Percentiles rank a stretch among this genome's conserved stretches.
phyloP scores from a whole-genome alignment of 2,329 filamentous ascomycete genomes.

The Colletotrichum sp. region DNA sequence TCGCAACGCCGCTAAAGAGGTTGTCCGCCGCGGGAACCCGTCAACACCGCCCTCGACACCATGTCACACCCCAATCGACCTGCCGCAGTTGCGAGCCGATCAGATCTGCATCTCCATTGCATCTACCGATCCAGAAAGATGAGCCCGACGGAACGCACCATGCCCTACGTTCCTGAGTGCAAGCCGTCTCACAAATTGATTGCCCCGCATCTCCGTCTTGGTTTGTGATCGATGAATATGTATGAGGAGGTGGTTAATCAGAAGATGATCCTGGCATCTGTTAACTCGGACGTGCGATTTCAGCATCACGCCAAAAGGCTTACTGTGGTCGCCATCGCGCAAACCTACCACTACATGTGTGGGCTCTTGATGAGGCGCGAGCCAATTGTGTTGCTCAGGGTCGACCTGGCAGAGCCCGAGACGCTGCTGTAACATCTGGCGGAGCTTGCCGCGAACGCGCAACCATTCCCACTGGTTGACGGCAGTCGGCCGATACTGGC shows the following conservation, averaged over 20 bases:
- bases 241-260: constrained; percentile 37
- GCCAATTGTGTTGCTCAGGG: constrained; percentile 46
- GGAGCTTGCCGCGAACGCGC: constrained; percentile 29
- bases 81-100: constrained; percentile 32
- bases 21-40: constrained; percentile 26
- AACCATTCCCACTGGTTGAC: constrained; percentile 23
- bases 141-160: constrained; percentile 11
- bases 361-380: constrained; percentile 46
- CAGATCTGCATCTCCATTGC: constrained; percentile 18
- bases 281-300: constrained; percentile 33
- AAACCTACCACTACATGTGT: constrained; percentile 56
- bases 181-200: constrained; percentile 54
- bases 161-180: constrained; percentile 44
- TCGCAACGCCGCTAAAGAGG: constrained; percentile 31
- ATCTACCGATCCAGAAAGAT: constrained; percentile 20
- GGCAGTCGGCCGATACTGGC: constrained; percentile 31
- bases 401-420: constrained; percentile 30
- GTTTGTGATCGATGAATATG: constrained; percentile 46
- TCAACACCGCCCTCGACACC: constrained; percentile 16
- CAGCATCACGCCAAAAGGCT: constrained; percentile 40
- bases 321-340: constrained; percentile 45
- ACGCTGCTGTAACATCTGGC: constrained; percentile 36
- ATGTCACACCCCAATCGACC: neutral
- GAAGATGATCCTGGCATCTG: constrained; percentile 27
- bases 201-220: constrained; percentile 41